Evolutionary conservation across 306 rosid species (phyloP), one percentile per base, ranked within the genome.

Genomic region (Begonia fuchsioides): DNA sequence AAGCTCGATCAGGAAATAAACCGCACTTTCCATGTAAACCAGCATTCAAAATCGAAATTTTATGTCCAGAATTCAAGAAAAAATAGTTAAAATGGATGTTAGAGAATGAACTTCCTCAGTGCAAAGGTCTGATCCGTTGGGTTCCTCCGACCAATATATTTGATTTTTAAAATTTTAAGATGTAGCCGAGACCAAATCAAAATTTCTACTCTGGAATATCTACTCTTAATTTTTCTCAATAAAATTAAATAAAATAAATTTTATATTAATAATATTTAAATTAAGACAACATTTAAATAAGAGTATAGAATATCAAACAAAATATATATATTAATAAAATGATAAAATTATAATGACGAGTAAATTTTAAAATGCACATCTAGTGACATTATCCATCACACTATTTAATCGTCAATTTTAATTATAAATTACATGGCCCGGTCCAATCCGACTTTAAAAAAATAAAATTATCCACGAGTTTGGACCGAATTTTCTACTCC

Each of bases 361-460:
- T n/a, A n/a, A 68, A 81, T 95, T 68, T 84, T 14, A 88, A 63
- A 88, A 95, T 8, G 93, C 76, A 16, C 69, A 52, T 17, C 90
- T 50, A 12, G 95, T 90, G 0, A 76, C 90, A 52, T 74, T 81
- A 2, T 78, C 95, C 39, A 95, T 93, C 3, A 93, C 67, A 44
- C 95, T 93, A 60, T 95, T 93, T 45, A 84, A 68, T 63, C 63
- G 38, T 11, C 95, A 88, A 55, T 95, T 83, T 18, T 69, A 5
- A 44, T 74, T 68, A 38, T 38, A 11, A 16, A 60, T 66, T 1
- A 70, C 3, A 67, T 51, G 38, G 70, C 45, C 58, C 84, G 81
- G 56, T 88, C 72, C 77, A 81, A 16, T 17, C 87, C 64, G 38
- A 84, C 86, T 53, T 88, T 90, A 45, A 86, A 93, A 8, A 88